Evolutionary conservation across 371 early-diverging fungal genomes (phyloP), one percentile per base, ranked within the genome.

Genomic region (Capillidium rhysosporum): DNA sequence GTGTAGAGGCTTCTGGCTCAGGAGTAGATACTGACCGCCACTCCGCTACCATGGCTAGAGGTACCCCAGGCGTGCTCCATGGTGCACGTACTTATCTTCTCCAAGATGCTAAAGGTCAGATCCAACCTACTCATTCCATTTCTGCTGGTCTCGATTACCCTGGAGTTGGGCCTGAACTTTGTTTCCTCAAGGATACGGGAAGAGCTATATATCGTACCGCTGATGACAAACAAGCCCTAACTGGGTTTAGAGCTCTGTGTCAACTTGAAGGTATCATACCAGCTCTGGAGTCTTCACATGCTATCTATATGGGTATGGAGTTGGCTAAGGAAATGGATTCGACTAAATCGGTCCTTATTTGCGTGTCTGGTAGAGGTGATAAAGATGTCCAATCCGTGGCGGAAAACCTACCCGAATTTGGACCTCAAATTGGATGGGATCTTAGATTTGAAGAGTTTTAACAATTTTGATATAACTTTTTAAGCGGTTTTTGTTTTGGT

Each of bases 71-170:
- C 63, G 94, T 97, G 23, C 76, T 97, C 65, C 97, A 94, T 60
- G 97, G 97, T 40, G 89, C 95, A 2, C 75, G 83, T 55, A 92
- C 97, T 4, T 92, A 87, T 58, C 68, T 97, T 52, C 68, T 94
- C 56, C 95, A 97, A 68, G 92, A 95, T 63, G 61, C 63, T 20
- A 79, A 86, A 59, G 97, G 97, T 16, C 95, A 94, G 68, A 92
- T 97, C 65, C 73, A 79, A 59, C 89, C 92, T 61, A 92, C 97
- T 0, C 91, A 95, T 65, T 83, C 84, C 47, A 85, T 97, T 61
- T 82, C 86, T 56, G 92, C 95, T 64, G 97, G 95, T 25, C 72
- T 96, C 47, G 92, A 93, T 70, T 95, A 96, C 65, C 93, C 97
- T 4, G 95, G 93, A 59, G 94, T 95, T 43, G 95, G 95, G 24